Base-by-base conservation (phyloP, 495 filamentous ascomycete genomes). In the Penicillium roqueforti region DNA sequence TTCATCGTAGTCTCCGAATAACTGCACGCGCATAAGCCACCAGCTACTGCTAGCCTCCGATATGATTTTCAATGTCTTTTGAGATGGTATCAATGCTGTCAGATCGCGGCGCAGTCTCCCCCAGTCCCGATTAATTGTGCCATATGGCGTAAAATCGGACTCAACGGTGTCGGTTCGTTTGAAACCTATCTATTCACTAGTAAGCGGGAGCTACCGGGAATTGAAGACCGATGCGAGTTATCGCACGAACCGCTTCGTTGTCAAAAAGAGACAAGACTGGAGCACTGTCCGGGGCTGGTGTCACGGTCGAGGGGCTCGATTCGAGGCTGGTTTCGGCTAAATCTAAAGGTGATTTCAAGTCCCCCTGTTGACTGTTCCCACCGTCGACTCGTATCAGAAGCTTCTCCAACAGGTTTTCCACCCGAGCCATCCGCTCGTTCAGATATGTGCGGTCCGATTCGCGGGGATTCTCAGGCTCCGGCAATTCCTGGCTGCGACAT, bases 401-500 rank as follows among this genome's bases (percentile, higher is more conserved):
- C 31, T 23, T 55, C 54, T 79, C 75, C 42, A 82, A 65, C 18
- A 79, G 59, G 1, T 62, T 60, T 44, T 80, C 79, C 0, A 80
- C 68, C 0, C 74, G 68, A 28, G 62, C 73, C 29, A 81, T 58
- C 6, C 77, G 68, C 46, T 79, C 76, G 26, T 58, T 55, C 11
- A 61, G n/a, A n/a, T 36, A 44, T 41, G 34, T 19, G 65, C 68
- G 44, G 75, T 63, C 42, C 68, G 63, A 57, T n/a, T 59, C 56
- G 32, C 52, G 38, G 52, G 59, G 40, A 73, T 73, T 45, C 22
- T 61, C 54, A 32, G 73, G 62, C 43, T 79, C 70, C 5, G 73
- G 59, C 36, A 75, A 76, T 54, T 80, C 77, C 54, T 81, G 79
- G 65, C 74, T 77, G 29, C 75, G 66, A 57, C 79, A 81, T 19